phyloP scores from a whole-genome alignment of 2,329 filamentous ascomycete species.

The Epichloe uncinata region DNA sequence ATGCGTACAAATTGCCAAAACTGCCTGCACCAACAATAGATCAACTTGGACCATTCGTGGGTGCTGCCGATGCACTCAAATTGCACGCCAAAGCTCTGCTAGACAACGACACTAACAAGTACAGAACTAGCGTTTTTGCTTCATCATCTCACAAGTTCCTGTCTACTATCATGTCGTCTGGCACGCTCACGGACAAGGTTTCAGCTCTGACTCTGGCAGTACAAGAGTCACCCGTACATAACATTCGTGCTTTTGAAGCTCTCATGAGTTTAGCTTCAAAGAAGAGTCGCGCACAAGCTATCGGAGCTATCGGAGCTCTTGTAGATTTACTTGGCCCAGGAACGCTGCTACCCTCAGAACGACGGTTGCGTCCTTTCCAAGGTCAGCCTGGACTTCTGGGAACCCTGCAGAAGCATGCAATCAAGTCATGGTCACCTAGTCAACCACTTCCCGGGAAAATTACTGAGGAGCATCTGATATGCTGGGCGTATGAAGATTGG shows the following conservation, averaged over 20 bases:
- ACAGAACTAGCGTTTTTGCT: slow-evolving; percentile 58
- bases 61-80: slow-evolving; percentile 40
- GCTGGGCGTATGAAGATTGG: slow-evolving; percentile 92
- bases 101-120: slow-evolving; percentile 63
- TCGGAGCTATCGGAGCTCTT: slow-evolving; percentile 81
- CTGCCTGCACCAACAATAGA: slow-evolving; percentile 33
- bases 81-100: slow-evolving; percentile 62
- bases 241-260: slow-evolving; percentile 75
- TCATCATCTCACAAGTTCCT: slow-evolving; percentile 92
- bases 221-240: slow-evolving; percentile 93
- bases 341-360: slow-evolving; percentile 66
- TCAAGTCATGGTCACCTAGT: slow-evolving; percentile 49
- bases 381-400: slow-evolving; percentile 65
- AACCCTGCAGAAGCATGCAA: slow-evolving; percentile 49
- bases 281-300: slow-evolving; percentile 81
- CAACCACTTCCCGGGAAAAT: slow-evolving; percentile 61
- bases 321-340: slow-evolving; percentile 92
- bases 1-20: slow-evolving; percentile 29
- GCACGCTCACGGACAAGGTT: slow-evolving; percentile 92
- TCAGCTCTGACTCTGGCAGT: slow-evolving; percentile 88
- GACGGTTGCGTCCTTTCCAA: slow-evolving; percentile 67
- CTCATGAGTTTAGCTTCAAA: slow-evolving; percentile 77
- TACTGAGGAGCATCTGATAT: slow-evolving; percentile 63
- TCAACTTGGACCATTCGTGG: slow-evolving; percentile 28
- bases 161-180: slow-evolving; percentile 90